Base-by-base conservation (phyloP, 2,329 filamentous ascomycete species). In the Emergomyces pasteurianus region DNA sequence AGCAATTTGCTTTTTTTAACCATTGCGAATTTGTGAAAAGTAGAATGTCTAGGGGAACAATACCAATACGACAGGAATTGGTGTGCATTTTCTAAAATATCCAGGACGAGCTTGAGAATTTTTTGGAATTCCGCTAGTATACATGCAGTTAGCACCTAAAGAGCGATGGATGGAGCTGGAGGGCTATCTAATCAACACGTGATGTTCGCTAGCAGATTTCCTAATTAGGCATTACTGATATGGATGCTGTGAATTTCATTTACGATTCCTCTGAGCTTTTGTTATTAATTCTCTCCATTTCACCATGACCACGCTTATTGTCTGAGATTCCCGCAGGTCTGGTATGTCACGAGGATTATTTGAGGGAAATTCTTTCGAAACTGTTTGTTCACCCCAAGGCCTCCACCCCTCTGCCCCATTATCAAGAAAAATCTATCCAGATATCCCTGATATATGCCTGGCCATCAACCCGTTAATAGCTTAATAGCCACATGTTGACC, bases 1-100 rank as follows among this genome's bases (percentile, higher is more conserved):
- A 84, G 79, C 54, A 86, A 74, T 70, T 84, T 85, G 64, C 79
- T 80, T 71, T 81, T 80, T 65, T 80, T 81, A 57, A 73, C 76
- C 80, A 83, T 79, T 18, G 46, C 14, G 47, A 34, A 38, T 58
- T 31, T 52, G 47, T 36, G 23, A 58, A 49, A 28, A 16, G 42
- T 40, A 42, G 21, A 40, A 36, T 31, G 55, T 3, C 23, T 14
- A 46, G 26, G 31, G 40, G 34, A 34, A 40, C 7, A 34, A 57
- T 1, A 34, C 54, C 31, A 16, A 26, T 43, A n/a, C 7, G 54
- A 31, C 16, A 23, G 34, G 26, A 42, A 42, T 12, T 21, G 36
- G 6, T n/a, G 52, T 23, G 36, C n/a, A 18, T 56, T 43, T 43
- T 28, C 8, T 9, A 46, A 46, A 46, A 57, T 46, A 23, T 57